A percentile compares a stretch with the other conserved stretches of the same genome.
Conservation (phyloP, 257 asterid genomes). For the Solanum clarkiae region DNA sequence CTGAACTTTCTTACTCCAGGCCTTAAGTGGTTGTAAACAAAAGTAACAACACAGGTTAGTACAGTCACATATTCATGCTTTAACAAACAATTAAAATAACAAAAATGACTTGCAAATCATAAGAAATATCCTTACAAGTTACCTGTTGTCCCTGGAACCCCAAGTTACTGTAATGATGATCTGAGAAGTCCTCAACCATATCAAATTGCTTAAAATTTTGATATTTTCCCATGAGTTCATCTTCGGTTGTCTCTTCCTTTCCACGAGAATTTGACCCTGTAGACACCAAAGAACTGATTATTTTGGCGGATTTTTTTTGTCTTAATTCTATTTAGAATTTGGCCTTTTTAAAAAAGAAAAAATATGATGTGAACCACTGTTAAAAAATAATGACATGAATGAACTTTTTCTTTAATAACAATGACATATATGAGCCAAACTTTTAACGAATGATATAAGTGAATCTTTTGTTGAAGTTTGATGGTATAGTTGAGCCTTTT, state of each 20-base stretch:
- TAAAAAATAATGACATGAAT: too few relatives aligned
- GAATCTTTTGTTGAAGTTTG: too few relatives aligned
- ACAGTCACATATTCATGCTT: not conserved
- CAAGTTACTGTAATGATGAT: slow-evolving; percentile 30
- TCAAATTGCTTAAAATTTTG: slow-evolving; percentile 31
- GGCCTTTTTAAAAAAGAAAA: too few relatives aligned
- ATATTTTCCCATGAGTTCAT: slow-evolving; percentile 16
- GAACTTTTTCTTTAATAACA: too few relatives aligned
- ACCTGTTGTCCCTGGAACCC: slow-evolving; percentile 34
- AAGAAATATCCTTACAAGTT: not conserved
- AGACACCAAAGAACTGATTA: slow-evolving; percentile 5
- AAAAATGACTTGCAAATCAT: not conserved
- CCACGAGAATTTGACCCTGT: slow-evolving; percentile 17
- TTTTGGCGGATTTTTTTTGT: too few relatives aligned
- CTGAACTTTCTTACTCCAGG: slow-evolving; percentile 46
- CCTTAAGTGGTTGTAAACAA: slow-evolving; percentile 27
- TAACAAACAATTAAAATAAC: not conserved
- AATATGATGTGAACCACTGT: too few relatives aligned
- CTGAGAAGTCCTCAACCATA: slow-evolving; percentile 32
- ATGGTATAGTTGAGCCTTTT: too few relatives aligned
- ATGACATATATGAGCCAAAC: too few relatives aligned
- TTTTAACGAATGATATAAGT: too few relatives aligned
- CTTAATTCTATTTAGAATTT: too few relatives aligned
- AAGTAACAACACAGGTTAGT: not conserved
- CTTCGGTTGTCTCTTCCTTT: slow-evolving; percentile 17